A percentile compares a stretch with the other conserved stretches of the same genome.
These are phyloP conservation scores for Linum trigynum DNA, from an alignment of 345 rosid genomes.

Conservation along the genomic window DNA sequence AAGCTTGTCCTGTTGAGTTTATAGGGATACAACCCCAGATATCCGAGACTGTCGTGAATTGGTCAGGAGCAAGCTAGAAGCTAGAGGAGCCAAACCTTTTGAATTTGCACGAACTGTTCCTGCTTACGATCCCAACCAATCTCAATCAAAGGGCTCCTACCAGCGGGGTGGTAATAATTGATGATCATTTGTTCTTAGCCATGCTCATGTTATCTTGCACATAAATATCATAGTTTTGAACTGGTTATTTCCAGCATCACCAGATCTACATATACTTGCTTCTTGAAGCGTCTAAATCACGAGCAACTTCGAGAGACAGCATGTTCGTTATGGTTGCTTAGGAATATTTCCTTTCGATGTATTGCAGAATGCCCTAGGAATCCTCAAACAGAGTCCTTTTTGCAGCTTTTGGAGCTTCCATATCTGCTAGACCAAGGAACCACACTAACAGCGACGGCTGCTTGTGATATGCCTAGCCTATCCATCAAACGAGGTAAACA, in stretches of 20 bases:
- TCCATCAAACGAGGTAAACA: slow-evolving; percentile 34
- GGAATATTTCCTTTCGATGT: background rate
- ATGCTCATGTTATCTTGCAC: background rate
- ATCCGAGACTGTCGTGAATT: slow-evolving; percentile 52
- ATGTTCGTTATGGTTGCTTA: background rate
- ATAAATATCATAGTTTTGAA: background rate
- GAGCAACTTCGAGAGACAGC: background rate
- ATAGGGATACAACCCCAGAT: slow-evolving; percentile 40
- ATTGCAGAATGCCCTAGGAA: slow-evolving; percentile 46
- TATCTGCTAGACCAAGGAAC: slow-evolving; percentile 56
- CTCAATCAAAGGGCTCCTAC: slow-evolving; percentile 19
- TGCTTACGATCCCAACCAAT: slow-evolving; percentile 39
- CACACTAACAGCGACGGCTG: slow-evolving; percentile 26
- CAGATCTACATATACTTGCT: no score
- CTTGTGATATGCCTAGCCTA: slow-evolving; percentile 17
- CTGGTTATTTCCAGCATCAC: background rate
- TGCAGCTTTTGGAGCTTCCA: slow-evolving; percentile 76
- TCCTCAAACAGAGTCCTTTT: slow-evolving; percentile 64
- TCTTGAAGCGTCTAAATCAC: background rate
- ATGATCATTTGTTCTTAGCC: background rate
- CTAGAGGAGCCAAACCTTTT: slow-evolving; percentile 58
- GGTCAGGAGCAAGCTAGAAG: slow-evolving; percentile 56
- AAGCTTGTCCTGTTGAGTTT: slow-evolving; percentile 4
- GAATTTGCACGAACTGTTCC: slow-evolving; percentile 64
- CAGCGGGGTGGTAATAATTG: slow-evolving; percentile 24